Conservation (phyloP, 2,329 filamentous ascomycete species). For the Fusarium veterinarium region DNA sequence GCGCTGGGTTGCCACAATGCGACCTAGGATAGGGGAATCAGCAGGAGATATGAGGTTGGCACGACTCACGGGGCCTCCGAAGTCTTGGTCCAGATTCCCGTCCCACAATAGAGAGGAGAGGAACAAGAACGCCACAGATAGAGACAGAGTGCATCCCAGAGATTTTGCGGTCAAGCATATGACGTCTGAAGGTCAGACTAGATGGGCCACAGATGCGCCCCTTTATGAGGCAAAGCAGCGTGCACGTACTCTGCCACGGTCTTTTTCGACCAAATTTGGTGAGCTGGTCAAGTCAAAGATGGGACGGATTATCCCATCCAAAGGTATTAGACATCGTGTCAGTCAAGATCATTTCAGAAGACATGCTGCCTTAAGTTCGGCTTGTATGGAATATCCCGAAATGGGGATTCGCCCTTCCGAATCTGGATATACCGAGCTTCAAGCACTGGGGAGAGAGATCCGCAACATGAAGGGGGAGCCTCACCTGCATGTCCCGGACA, state of each 20-base stretch:
- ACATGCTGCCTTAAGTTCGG: not conserved
- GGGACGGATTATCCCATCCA: conserved; percentile 9
- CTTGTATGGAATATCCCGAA: conserved; percentile 40
- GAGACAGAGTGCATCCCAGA: conserved; percentile 42
- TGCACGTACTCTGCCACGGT: conserved; percentile 29
- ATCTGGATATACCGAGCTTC: conserved; percentile 38
- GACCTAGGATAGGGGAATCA: not conserved
- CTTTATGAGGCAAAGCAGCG: not conserved
- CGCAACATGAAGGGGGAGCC: conserved; percentile 26
- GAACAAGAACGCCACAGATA: conserved; percentile 36
- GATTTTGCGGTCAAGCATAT: conserved; percentile 47
- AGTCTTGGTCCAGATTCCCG: conserved; percentile 51
- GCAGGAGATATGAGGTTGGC: not conserved
- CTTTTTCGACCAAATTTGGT: conserved; percentile 48
- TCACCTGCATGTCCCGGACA: not conserved
- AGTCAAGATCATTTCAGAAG: not conserved
- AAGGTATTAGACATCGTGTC: not conserved
- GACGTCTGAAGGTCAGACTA: conserved; percentile 31
- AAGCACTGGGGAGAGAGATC: conserved; percentile 37
- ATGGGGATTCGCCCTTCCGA: conserved; percentile 39
- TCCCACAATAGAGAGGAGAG: conserved; percentile 48
- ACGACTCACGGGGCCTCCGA: conserved; percentile 38
- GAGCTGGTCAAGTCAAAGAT: conserved; percentile 43
- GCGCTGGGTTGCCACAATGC: conserved; percentile 36
- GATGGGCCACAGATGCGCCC: conserved; percentile 45